Base-by-base conservation (phyloP, 1,284 basidiomycete genomes). In the Puccinia novopanici region DNA sequence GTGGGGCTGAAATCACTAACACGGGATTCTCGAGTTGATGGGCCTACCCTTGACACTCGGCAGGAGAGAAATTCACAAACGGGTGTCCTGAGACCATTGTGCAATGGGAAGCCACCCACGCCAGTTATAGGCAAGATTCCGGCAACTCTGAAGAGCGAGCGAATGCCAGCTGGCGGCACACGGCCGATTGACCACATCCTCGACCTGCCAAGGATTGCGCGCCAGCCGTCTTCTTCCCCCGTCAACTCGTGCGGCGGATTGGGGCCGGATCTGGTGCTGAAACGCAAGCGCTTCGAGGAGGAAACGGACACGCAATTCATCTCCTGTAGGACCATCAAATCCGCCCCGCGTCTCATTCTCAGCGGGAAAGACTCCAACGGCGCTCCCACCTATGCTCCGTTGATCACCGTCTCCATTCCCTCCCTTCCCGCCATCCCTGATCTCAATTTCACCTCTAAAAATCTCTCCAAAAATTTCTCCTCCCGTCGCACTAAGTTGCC, bases 261-360 rank as follows among this genome's bases (percentile, higher is more conserved):
- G 45, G 63, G 42, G 48, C 12, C 42, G 9, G 40, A 27, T 27
- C 40, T 24, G 40, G 1, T 30, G 10, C 63, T 48, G 27, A 67
- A 67, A 42, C 40, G 63, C 3, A 67, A 67, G 24, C n/a, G 45
- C 6, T 67, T 40, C 37, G 63, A 48, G 9, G 63, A 67, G 5
- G 63, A 67, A 67, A 22, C 42, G 2, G 63, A 67, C 24, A 22
- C n/a, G 15, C 45, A 19, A 45, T 67, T 67, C 19, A 48, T 67
- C 63, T 67, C 63, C 48, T 67, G 63, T 48, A 40, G 63, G 5
- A 67, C 63, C 24, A 67, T 67, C 63, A 67, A 67, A 48, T 45
- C 63, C 42, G 27, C 63, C 48, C 63, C 34, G 27, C 63, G 63
- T 10, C 34, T 67, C 13, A 48, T 67, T 9, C 10, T 34, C 40